These are phyloP conservation scores for Nothopassalora personata DNA, from an alignment of 2,329 filamentous ascomycete species.

Conservation along the genomic window DNA sequence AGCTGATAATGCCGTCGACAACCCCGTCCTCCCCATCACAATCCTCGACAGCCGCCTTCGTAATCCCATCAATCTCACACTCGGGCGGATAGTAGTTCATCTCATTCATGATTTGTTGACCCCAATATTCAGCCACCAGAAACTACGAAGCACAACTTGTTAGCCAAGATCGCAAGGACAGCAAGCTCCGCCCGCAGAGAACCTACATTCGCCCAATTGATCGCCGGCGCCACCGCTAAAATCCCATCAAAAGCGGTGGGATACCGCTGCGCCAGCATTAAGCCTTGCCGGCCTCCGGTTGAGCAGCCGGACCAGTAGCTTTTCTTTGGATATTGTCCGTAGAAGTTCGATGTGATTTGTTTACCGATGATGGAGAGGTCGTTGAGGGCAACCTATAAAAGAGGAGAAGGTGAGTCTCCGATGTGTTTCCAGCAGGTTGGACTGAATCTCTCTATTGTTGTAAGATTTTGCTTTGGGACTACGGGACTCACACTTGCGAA, in stretches of 20 bases:
- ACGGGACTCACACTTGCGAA: slow-evolving; percentile 23
- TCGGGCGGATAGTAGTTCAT: slow-evolving; percentile 17
- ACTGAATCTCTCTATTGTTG: too few relatives aligned
- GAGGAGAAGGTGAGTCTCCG: too few relatives aligned
- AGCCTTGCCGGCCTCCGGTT: slow-evolving; percentile 35
- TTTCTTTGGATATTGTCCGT: slow-evolving; percentile 28
- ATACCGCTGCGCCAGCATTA: slow-evolving; percentile 35
- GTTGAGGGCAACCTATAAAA: slow-evolving; percentile 16
- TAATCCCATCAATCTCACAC: slow-evolving; percentile 33
- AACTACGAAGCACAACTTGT: slow-evolving; percentile 4
- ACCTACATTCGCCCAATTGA: slow-evolving; percentile 24
- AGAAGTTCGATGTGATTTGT: slow-evolving; percentile 27
- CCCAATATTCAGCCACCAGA: slow-evolving; percentile 21
- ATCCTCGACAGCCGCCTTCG: slow-evolving; percentile 25
- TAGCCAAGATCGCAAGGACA: too few relatives aligned
- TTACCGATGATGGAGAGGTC: slow-evolving; percentile 33
- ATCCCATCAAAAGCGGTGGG: slow-evolving; percentile 37
- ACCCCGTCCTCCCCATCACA: slow-evolving; percentile 34
- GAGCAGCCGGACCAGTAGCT: slow-evolving; percentile 37
- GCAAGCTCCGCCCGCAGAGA: too few relatives aligned
- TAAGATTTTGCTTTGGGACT: too few relatives aligned
- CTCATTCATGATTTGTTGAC: slow-evolving; percentile 27
- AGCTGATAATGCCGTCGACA: slow-evolving; percentile 28
- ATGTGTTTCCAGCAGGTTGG: too few relatives aligned
- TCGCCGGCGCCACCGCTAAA: slow-evolving; percentile 33